Evolutionary conservation across 768 basidiomycete genomes (phyloP), one percentile per base, ranked within the genome.

Genomic region (Agaricus sinodeliciosus): DNA sequence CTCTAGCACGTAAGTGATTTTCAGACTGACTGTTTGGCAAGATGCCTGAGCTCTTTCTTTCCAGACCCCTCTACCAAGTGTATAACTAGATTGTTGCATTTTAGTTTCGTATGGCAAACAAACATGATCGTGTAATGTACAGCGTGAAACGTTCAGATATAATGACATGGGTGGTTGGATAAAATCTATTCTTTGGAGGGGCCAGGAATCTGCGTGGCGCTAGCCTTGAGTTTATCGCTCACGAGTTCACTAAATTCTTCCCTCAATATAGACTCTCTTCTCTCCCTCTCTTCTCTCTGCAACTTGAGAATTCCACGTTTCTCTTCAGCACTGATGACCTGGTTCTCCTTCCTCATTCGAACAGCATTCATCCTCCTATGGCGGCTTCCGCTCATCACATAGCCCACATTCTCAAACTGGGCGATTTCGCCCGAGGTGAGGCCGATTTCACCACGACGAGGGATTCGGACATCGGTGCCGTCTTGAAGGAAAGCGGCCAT

Each of bases 291-390:
- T 67, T 97, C 95, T 65, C 76, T 87, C 70, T 97, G 95, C 67
- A 97, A 63, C 70, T 96, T 95, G 65, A 98, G 65, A 54, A 98
- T 94, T 34, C 92, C 90, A 31, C 96, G 73, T 77, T 98, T 98
- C 78, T 99, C 96, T 70, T 98, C 96, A 1, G 95, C 94, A 61
- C 87, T 91, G 65, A 99, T 99, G 58, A 98, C 94, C 71, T 99
- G 96, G 72, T 99, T 97, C 75, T 99, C 96, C 77, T 98, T 98
- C 64, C 95, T 76, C 84, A 99, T 90, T 55, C 96, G 89, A 41
- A 99, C 95, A 0, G 96, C 95, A 60, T 98, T 99, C 96, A 99
- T 99, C 68, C 93, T 79, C 58, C 89, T 80, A 68, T 99, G 94
- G 57, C 95, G 74, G 62, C 84, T 89, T 42, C 95, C 96, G 60